phyloP scores from a whole-genome alignment of 1,284 basidiomycete genomes.

The Moesziomyces sp. region DNA sequence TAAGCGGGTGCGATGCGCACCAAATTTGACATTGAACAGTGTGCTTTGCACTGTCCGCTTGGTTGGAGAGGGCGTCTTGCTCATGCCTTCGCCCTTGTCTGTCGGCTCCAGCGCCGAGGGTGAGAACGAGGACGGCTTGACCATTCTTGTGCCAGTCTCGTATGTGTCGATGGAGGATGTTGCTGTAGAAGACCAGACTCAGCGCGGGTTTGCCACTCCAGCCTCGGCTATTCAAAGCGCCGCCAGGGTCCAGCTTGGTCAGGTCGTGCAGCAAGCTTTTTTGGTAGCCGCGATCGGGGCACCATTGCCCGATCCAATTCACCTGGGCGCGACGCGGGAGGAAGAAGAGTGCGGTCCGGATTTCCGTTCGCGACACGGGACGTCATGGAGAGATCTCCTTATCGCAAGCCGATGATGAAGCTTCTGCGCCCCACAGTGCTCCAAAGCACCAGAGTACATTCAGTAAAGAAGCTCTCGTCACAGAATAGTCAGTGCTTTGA shows the following conservation, averaged over 20 bases:
- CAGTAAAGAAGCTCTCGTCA: too few species aligned
- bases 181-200: neutral
- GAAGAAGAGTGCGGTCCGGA: neutral
- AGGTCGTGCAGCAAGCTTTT: neutral
- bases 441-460: too few species aligned
- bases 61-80: slow-evolving; percentile 4
- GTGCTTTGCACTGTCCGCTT: slow-evolving; percentile 43
- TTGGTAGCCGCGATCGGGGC: neutral
- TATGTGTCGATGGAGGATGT: too few species aligned
- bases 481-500: too few species aligned
- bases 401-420: neutral
- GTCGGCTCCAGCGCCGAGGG: slow-evolving; percentile 10
- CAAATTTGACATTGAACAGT: slow-evolving; percentile 44
- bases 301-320: too few species aligned
- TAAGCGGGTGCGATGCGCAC: slow-evolving; percentile 21
- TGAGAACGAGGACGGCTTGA: slow-evolving; percentile 11
- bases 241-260: neutral
- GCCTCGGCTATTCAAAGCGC: neutral
- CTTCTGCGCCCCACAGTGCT: too few species aligned
- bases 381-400: neutral
- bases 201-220: neutral
- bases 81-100: neutral
- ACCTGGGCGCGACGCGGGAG: too few species aligned
- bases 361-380: neutral
- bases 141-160: slow-evolving; percentile 6